A percentile compares a stretch with the other conserved stretches of the same genome.
Evolutionary conservation across 805 yeast species (phyloP).

Genomic region (Suhomyces sp.): DNA sequence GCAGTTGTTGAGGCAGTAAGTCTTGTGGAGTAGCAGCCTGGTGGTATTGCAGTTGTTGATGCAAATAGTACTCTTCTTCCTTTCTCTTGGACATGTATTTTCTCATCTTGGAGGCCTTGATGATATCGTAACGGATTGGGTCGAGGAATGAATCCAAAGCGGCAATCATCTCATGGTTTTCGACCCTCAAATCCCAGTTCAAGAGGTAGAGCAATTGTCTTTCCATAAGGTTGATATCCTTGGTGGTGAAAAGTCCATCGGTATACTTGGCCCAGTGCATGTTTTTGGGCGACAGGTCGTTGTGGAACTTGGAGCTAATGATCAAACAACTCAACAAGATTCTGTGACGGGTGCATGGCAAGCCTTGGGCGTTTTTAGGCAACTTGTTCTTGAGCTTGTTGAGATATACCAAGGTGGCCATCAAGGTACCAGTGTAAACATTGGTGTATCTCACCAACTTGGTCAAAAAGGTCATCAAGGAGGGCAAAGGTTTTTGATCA

Average conservation of each 20-base stretch:
- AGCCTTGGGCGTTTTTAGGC: constrained; percentile 70
- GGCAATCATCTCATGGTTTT: constrained; percentile 40
- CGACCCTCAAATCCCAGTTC: constrained; percentile 64
- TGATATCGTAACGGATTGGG: constrained; percentile 46
- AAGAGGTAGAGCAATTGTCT: constrained; percentile 65
- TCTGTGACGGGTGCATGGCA: constrained; percentile 78
- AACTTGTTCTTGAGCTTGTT: constrained; percentile 57
- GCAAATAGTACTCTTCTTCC: constrained; percentile 12
- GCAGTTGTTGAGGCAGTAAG: constrained; percentile 1
- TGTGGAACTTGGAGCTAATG: constrained; percentile 68
- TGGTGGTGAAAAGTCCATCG: constrained; percentile 63
- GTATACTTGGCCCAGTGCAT: constrained; percentile 78
- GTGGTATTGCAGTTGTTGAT: not conserved
- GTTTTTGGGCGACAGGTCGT: constrained; percentile 76
- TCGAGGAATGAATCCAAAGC: constrained; percentile 46
- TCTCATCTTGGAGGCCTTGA: constrained; percentile 33
- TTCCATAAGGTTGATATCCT: constrained; percentile 79
- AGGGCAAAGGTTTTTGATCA: constrained; percentile 51
- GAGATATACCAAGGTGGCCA: constrained; percentile 69
- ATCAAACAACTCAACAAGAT: constrained; percentile 73
- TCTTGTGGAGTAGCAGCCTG: constrained; percentile 1
- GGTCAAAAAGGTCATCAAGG: constrained; percentile 71
- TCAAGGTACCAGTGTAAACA: constrained; percentile 75
- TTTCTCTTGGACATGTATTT: constrained; percentile 26
- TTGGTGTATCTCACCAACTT: constrained; percentile 70